Percentiles rank a stretch among this genome's conserved stretches.
Conservation (phyloP, 2,329 filamentous ascomycete species). For the Dryadomyces quercivorus region DNA sequence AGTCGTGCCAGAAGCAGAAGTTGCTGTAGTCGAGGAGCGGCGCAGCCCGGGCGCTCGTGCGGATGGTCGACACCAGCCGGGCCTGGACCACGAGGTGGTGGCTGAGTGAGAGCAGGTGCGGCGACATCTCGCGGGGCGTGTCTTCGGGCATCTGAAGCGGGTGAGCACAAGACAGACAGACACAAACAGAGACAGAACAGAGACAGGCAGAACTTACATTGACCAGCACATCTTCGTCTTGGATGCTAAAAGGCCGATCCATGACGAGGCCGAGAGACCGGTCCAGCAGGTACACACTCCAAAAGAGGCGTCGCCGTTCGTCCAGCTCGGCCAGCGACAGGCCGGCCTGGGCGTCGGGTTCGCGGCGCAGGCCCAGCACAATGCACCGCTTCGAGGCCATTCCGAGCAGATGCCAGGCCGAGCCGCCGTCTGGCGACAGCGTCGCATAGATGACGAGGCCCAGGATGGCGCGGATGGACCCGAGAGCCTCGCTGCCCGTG, state of each 20-base stretch:
- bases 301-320: not conserved
- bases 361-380: constrained; percentile 16
- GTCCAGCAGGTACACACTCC: constrained; percentile 2
- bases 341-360: constrained; percentile 6
- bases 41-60: not conserved
- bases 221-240: not conserved
- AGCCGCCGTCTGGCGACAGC: constrained; percentile 15
- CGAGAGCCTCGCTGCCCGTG: not conserved
- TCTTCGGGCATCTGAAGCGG: constrained; percentile 1
- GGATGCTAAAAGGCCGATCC: constrained; percentile 3
- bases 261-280: not conserved
- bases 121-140: not conserved
- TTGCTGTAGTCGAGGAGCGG: constrained; percentile 9
- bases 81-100: constrained; percentile 8
- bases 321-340: not conserved
- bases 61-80: constrained; percentile 5
- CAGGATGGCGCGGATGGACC: constrained; percentile 5
- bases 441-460: constrained; percentile 15
- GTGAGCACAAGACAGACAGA: not conserved
- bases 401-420: constrained; percentile 19
- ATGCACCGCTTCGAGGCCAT: constrained; percentile 19
- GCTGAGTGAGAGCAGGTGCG: constrained; percentile 1
- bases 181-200: not conserved
- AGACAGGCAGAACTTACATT: not conserved
- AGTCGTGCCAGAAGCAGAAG: constrained; percentile 8